A percentile compares a stretch with the other conserved stretches of the same genome.
These are phyloP conservation scores for Chrysoporthe austroafricana DNA, from an alignment of 2,329 filamentous ascomycete genomes.

Conservation along the genomic window DNA sequence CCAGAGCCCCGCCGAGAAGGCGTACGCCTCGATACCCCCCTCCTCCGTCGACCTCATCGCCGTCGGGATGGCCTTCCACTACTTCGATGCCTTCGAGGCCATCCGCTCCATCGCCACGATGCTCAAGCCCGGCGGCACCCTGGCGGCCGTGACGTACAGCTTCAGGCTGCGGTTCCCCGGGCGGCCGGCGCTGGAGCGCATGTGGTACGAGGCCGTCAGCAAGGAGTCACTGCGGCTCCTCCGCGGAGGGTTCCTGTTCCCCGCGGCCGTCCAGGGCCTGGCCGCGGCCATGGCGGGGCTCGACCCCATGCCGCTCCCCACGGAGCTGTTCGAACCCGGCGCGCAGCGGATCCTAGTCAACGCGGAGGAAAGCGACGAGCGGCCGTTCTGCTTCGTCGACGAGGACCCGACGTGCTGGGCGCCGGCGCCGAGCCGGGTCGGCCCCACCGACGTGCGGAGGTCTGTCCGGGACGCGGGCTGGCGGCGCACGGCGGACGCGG, in stretches of 20 bases:
- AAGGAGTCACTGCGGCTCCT: constrained; percentile 29
- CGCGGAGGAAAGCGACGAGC: constrained; percentile 1
- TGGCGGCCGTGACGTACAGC: constrained; percentile 30
- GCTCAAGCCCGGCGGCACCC: constrained; percentile 28
- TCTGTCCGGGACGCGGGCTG: constrained; percentile 24
- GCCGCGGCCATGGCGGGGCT: constrained; percentile 28
- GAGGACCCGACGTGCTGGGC: constrained; percentile 22
- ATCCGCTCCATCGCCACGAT: constrained; percentile 28
- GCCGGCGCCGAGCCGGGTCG: constrained; percentile 15
- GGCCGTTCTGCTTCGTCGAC: constrained; percentile 29
- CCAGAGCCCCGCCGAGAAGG: constrained; percentile 28
- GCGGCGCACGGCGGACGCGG: constrained; percentile 29
- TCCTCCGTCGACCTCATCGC: constrained; percentile 29
- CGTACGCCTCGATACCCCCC: constrained; percentile 18
- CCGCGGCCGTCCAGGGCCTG: constrained; percentile 29
- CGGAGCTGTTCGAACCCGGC: constrained; percentile 28
- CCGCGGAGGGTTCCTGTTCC: constrained; percentile 28
- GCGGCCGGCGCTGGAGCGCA: constrained; percentile 11
- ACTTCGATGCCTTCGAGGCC: constrained; percentile 28
- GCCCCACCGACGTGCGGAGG: constrained; percentile 4
- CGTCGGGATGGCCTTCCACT: constrained; percentile 32
- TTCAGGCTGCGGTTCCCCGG: constrained; percentile 31
- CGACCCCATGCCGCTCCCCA: constrained; percentile 28
- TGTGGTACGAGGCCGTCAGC: constrained; percentile 29
- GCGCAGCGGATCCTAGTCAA: constrained; percentile 28